Percentiles rank a stretch among this genome's conserved stretches.
phyloP scores from a whole-genome alignment of 345 rosid species.

The Luvunga scandens region DNA sequence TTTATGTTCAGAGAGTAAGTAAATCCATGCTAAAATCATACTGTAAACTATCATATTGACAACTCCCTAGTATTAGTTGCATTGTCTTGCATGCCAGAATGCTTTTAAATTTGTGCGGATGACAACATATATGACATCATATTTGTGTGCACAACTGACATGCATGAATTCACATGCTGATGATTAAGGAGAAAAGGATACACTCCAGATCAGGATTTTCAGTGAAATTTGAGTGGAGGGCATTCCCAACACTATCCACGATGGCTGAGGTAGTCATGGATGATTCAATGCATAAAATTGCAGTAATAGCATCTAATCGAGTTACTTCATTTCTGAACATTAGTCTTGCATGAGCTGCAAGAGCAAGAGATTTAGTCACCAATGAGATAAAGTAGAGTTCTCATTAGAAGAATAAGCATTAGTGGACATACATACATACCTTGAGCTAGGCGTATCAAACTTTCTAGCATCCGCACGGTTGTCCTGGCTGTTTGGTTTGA shows the following conservation, averaged over 20 bases:
- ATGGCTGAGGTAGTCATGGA: constrained; percentile 95
- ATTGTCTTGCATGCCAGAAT: too few species aligned
- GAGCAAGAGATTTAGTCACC: constrained; percentile 8
- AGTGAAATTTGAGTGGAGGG: constrained; percentile 85
- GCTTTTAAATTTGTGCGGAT: neutral
- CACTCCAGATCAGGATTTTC: constrained; percentile 84
- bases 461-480: constrained; percentile 96
- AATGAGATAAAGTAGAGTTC: neutral
- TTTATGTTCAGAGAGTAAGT: neutral
- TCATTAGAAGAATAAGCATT: constrained; percentile 8
- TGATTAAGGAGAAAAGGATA: constrained; percentile 53
- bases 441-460: constrained; percentile 94
- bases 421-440: constrained; percentile 33
- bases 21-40: neutral
- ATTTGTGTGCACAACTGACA: neutral
- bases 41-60: too few species aligned
- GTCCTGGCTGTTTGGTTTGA: constrained; percentile 68
- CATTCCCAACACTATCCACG: constrained; percentile 81
- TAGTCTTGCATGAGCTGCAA: constrained; percentile 90
- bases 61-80: too few species aligned
- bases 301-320: constrained; percentile 78
- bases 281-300: constrained; percentile 88
- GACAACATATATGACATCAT: neutral
- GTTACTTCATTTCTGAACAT: constrained; percentile 95
- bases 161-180: constrained; percentile 1